Base-by-base conservation (phyloP, 257 asterid genomes). In the Solanum pimpinellifolium region DNA sequence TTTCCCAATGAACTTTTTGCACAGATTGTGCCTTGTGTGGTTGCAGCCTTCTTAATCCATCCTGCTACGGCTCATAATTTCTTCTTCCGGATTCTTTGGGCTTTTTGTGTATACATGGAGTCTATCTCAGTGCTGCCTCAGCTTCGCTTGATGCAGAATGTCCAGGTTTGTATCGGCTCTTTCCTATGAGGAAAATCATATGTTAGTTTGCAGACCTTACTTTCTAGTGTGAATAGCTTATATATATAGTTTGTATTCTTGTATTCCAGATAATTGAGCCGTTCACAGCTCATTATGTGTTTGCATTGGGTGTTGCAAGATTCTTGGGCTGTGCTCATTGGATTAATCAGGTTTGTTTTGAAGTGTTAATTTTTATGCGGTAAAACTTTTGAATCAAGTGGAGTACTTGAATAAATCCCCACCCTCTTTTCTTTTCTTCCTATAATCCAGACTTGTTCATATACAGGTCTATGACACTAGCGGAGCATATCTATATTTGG, bases 381-480 rank as follows among this genome's bases (percentile, higher is more conserved):
- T 46, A 16, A 27, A 14, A 77, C 62, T 78, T 78, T 46, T 5
- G 16, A 27, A 27, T 46, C 33, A 78, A 46, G 42, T 78, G 25
- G 84, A 77, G 12, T 39, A 25, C 14, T 46, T 78, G 16, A 27
- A 18, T 46, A n/a, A 76, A 25, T 12, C 60, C 8, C 37, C 83
- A 3, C 21, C 41, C 52, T 59, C 41, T 78, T 78, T 44, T 78
- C 25, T 7, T 78, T 78, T 78, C 65, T 78, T 46, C 84, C 3
- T 18, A 16, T 46, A 44, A 46, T 78, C 66, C 35, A 46, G 23
- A 77, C 39, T 16, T 44, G 44, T 86, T 14, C n/a, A 21, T 82
- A 49, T 78, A 65, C 89, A 94, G 99, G 95, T 95, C 16, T 94
- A 93, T 41, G 97, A 94, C 15, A 90, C 96, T 31, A 91, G 92